A percentile compares a stretch with the other conserved stretches of the same genome.
These are phyloP conservation scores for Solanum phureja DNA, from an alignment of 257 asterid genomes.

Conservation along the genomic window DNA sequence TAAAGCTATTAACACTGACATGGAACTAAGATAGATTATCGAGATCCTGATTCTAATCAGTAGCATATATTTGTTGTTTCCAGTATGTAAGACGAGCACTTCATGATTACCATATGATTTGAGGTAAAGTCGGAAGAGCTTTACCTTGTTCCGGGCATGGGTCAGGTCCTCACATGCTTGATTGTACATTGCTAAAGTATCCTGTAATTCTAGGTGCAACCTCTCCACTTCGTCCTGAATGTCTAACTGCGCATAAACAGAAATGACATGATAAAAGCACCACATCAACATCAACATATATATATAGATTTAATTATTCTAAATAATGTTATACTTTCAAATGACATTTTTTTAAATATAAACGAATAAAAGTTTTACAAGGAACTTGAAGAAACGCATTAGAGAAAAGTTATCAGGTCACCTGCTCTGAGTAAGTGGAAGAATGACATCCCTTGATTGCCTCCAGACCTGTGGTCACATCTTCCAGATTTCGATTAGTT, in stretches of 20 bases:
- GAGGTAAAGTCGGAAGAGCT: conserved; percentile 1
- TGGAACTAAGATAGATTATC: not conserved
- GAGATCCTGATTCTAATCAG: not conserved
- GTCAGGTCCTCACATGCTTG: conserved; percentile 64
- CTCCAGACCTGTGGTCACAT: conserved; percentile 12
- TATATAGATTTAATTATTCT: not conserved
- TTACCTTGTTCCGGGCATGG: conserved; percentile 56
- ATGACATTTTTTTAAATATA: not conserved
- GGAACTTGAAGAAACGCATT: not conserved
- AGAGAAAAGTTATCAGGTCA: conserved; percentile 11
- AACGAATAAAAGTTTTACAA: not conserved
- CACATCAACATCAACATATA: not conserved
- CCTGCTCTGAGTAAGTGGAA: conserved; percentile 39
- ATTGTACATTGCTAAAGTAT: conserved; percentile 51
- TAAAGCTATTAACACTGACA: not conserved
- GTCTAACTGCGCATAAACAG: conserved; percentile 30
- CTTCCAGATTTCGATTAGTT: conserved; percentile 17
- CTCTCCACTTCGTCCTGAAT: conserved; percentile 46
- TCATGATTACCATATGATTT: not conserved
- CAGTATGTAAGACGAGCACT: not conserved
- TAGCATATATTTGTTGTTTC: not conserved
- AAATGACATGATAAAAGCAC: conserved; percentile 1
- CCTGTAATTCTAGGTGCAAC: conserved; percentile 50
- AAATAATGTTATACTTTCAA: not conserved
- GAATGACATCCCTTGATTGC: conserved; percentile 18